Conservation (phyloP, 2,329 filamentous ascomycete genomes). For the Atkinsonella texensis region DNA sequence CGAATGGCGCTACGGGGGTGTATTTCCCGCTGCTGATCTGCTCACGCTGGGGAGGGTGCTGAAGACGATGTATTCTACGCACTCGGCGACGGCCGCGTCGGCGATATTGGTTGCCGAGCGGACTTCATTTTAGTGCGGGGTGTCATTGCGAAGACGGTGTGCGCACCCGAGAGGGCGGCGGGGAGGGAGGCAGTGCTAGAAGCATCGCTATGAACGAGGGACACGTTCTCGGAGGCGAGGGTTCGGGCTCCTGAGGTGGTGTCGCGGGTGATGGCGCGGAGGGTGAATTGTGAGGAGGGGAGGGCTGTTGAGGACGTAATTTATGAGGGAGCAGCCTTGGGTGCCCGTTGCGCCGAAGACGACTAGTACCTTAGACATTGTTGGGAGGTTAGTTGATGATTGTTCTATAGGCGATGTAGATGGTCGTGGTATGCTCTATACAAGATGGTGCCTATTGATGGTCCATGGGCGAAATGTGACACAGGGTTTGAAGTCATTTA, state of each 20-base stretch:
- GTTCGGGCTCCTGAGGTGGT: not conserved
- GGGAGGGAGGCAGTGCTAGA: not conserved
- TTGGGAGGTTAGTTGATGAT: not conserved
- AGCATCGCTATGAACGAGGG: not conserved
- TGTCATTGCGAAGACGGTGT: not conserved
- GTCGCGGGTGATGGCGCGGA: not conserved
- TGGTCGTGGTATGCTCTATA: too few relatives aligned
- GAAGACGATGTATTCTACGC: conserved; percentile 22
- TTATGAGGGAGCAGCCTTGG: not conserved
- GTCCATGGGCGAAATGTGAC: too few relatives aligned
- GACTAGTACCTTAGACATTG: not conserved
- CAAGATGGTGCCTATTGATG: too few relatives aligned
- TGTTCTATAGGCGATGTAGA: too few relatives aligned
- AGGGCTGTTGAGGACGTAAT: not conserved
- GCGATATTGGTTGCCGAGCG: conserved; percentile 13
- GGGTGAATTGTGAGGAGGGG: not conserved
- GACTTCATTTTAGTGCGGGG: not conserved
- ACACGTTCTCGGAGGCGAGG: not conserved
- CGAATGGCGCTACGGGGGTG: conserved; percentile 34
- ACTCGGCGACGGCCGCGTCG: not conserved
- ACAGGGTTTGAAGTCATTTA: too few relatives aligned
- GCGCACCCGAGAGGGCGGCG: not conserved
- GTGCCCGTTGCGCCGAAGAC: not conserved
- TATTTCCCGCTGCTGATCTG: conserved; percentile 30
- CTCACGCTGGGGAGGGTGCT: conserved; percentile 34